A percentile compares a stretch with the other conserved stretches of the same genome.
Evolutionary conservation across 129 eudicot genomes (phyloP).

Genomic region (Flaveria bidentis): DNA sequence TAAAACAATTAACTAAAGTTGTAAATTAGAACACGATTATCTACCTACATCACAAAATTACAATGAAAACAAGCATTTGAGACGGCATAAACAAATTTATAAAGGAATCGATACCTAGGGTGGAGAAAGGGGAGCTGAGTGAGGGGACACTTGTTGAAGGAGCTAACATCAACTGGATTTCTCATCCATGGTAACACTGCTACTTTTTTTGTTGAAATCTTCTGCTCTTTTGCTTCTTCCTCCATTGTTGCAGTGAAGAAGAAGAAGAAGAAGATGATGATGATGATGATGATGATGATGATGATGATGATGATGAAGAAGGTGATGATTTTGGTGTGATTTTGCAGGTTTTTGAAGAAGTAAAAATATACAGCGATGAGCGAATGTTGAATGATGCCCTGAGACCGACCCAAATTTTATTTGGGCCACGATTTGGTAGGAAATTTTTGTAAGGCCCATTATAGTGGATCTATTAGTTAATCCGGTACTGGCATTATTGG

Average conservation of each 20-base stretch:
- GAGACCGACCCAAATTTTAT: neutral
- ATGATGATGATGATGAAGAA: too few species aligned
- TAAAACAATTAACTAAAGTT: too few species aligned
- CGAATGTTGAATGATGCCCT: conserved; percentile 4
- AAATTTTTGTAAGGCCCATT: neutral
- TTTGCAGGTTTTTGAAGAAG: neutral
- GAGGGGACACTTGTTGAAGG: conserved; percentile 39
- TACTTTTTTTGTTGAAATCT: neutral
- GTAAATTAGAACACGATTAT: too few species aligned
- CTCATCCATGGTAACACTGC: conserved; percentile 88
- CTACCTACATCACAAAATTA: too few species aligned
- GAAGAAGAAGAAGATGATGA: neutral
- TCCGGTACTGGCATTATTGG: too few species aligned
- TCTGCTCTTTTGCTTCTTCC: conserved; percentile 20
- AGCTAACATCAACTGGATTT: conserved; percentile 59
- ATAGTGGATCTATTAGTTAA: neutral
- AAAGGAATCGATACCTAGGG: conserved; percentile 46
- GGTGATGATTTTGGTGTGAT: neutral
- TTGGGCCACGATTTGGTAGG: neutral
- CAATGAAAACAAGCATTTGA: neutral
- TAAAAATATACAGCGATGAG: neutral
- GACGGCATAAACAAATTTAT: neutral
- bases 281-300: too few species aligned
- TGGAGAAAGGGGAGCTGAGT: conserved; percentile 57
- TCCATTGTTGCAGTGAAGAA: conserved; percentile 1